A percentile compares a stretch with the other conserved stretches of the same genome.
These are phyloP conservation scores for Beauveria pseudobassiana DNA, from an alignment of 2,329 filamentous ascomycete species.

Conservation along the genomic window DNA sequence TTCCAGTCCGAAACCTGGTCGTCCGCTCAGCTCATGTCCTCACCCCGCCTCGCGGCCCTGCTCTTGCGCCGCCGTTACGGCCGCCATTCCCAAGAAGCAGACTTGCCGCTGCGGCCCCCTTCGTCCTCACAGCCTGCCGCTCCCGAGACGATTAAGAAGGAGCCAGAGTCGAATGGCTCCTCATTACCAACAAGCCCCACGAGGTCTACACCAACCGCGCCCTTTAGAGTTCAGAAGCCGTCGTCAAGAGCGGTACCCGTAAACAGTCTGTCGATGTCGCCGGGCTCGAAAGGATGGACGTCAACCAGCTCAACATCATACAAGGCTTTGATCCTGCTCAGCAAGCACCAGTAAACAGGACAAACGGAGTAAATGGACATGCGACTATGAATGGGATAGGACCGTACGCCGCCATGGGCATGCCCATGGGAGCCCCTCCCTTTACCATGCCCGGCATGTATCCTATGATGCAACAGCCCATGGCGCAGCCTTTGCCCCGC, in stretches of 20 bases:
- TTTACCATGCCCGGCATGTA: constrained; percentile 22
- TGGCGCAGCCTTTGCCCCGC: constrained; percentile 18
- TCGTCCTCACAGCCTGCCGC: constrained; percentile 15
- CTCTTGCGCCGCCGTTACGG: constrained; percentile 55
- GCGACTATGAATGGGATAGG: constrained; percentile 17
- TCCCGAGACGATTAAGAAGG: constrained; percentile 18
- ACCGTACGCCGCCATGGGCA: constrained; percentile 22
- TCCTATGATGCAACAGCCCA: constrained; percentile 25
- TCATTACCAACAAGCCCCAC: constrained; percentile 24
- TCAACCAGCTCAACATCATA: constrained; percentile 43
- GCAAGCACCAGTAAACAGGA: constrained; percentile 14
- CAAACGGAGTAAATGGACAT: constrained; percentile 7
- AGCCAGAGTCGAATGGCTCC: constrained; percentile 18
- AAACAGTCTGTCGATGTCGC: constrained; percentile 44
- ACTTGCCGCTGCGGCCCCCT: constrained; percentile 44
- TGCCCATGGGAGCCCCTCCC: constrained; percentile 20
- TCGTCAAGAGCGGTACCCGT: constrained; percentile 25
- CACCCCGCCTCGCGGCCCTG: constrained; percentile 56
- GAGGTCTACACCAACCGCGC: constrained; percentile 22
- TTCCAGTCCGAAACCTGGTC: constrained; percentile 66
- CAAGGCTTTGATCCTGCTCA: constrained; percentile 24
- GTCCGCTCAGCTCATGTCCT: constrained; percentile 62
- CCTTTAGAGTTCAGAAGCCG: constrained; percentile 41
- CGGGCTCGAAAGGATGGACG: constrained; percentile 45
- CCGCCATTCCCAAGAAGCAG: constrained; percentile 52